Evolutionary conservation across 805 yeast species (phyloP).

Genomic region (Wickerhamiella bombiphila): DNA sequence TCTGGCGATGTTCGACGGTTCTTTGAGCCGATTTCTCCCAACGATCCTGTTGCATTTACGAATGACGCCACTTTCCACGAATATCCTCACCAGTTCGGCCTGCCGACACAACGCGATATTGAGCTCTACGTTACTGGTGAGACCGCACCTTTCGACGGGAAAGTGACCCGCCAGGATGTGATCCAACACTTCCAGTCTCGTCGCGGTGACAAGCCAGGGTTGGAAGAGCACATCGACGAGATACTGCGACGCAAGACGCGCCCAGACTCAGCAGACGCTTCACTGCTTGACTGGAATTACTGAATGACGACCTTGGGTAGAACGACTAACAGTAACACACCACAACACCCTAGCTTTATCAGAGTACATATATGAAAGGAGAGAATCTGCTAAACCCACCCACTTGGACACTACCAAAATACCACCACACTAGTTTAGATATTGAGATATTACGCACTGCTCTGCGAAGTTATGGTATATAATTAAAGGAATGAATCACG

Average conservation of each 20-base stretch:
- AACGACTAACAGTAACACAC: too few species aligned
- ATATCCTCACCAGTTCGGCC: slow-evolving; percentile 57
- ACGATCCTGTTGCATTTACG: slow-evolving; percentile 21
- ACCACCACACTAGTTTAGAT: too few species aligned
- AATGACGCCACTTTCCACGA: slow-evolving; percentile 27
- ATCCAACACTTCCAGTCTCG: slow-evolving; percentile 39
- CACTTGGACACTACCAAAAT: too few species aligned
- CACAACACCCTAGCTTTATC: too few species aligned
- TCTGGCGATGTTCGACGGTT: slow-evolving; percentile 18
- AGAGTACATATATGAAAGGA: too few species aligned
- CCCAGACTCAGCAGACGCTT: slow-evolving; percentile 29
- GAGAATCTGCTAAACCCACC: too few species aligned
- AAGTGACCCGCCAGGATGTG: slow-evolving; percentile 56
- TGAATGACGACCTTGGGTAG: too few species aligned
- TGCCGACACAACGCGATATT: slow-evolving; percentile 60
- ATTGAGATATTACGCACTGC: too few species aligned
- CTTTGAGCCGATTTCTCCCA: slow-evolving; percentile 22
- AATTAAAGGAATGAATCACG: too few species aligned
- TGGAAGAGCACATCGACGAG: slow-evolving; percentile 41
- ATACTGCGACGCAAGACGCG: slow-evolving; percentile 45
- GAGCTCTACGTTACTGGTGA: slow-evolving; percentile 57
- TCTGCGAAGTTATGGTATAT: too few species aligned
- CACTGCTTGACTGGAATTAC: slow-evolving; percentile 36
- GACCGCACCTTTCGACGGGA: slow-evolving; percentile 46
- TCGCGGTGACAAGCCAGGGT: slow-evolving; percentile 34